Percentiles rank a stretch among this genome's conserved stretches.
Conservation (phyloP, 2,329 filamentous ascomycete species). For the Gaeumannomyces tritici region DNA sequence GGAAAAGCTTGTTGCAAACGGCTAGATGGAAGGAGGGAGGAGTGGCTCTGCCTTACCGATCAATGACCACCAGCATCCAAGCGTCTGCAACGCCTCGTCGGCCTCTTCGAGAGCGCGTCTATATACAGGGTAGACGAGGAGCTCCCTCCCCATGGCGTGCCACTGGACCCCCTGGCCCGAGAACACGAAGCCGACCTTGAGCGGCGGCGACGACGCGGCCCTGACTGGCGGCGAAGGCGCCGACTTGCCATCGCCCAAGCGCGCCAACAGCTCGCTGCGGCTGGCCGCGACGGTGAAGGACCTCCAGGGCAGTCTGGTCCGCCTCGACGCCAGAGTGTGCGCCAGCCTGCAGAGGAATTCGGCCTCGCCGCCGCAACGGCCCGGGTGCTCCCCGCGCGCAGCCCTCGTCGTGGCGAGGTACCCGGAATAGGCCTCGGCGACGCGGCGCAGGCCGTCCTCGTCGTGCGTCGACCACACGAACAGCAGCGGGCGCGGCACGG, state of each 20-base stretch:
- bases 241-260: background rate
- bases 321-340: conserved; percentile 9
- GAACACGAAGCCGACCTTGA: conserved; percentile 16
- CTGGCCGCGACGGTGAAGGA: background rate
- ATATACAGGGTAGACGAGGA: conserved; percentile 5
- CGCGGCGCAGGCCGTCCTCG: conserved; percentile 7
- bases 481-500: conserved; percentile 1
- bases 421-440: conserved; percentile 3
- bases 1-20: too few relatives aligned
- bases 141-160: conserved; percentile 16
- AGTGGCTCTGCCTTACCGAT: background rate
- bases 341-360: conserved; percentile 6
- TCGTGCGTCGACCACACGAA: conserved; percentile 13
- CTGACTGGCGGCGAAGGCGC: background rate
- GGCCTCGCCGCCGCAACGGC: conserved; percentile 4
- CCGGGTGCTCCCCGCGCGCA: conserved; percentile 4
- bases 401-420: conserved; percentile 12
- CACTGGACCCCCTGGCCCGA: conserved; percentile 25
- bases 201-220: background rate
- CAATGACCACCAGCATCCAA: conserved; percentile 6
- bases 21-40: too few relatives aligned
- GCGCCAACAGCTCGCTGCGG: background rate
- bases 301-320: conserved; percentile 5
- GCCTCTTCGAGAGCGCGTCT: background rate
- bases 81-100: background rate